Percentiles rank a stretch among this genome's conserved stretches.
Evolutionary conservation across 192 early-diverging fungal genomes (phyloP).

Genomic region (Backusella mclennaniae): DNA sequence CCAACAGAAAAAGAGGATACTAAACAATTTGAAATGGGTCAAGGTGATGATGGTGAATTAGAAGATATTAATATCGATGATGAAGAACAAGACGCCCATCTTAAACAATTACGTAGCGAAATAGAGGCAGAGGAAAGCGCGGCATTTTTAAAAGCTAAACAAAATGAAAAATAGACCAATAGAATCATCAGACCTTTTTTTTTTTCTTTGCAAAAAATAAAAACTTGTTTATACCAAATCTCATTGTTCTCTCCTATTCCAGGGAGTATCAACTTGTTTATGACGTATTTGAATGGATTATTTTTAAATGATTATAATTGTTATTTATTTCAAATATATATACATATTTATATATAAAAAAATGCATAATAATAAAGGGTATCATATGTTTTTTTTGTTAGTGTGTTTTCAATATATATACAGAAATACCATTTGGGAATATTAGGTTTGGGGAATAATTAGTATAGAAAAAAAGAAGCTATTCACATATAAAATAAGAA

Average conservation of each 20-base stretch:
- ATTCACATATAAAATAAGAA: slow-evolving; percentile 4
- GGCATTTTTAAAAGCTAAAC: slow-evolving; percentile 28
- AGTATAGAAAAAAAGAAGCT: neutral
- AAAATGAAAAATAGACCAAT: neutral
- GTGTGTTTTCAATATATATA: neutral
- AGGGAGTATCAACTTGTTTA: neutral
- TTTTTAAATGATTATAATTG: neutral
- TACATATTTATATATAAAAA: slow-evolving; percentile 4
- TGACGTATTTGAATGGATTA: neutral
- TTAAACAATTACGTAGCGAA: slow-evolving; percentile 23
- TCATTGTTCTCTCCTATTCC: neutral
- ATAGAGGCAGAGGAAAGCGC: slow-evolving; percentile 34
- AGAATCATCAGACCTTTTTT: neutral
- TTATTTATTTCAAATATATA: slow-evolving; percentile 1
- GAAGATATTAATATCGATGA: neutral
- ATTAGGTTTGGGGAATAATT: neutral
- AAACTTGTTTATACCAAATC: neutral
- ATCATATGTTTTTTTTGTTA: neutral
- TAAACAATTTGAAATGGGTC: slow-evolving; percentile 29
- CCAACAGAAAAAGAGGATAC: neutral
- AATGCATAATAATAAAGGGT: neutral
- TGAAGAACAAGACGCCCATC: neutral
- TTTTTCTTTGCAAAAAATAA: neutral
- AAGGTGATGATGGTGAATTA: slow-evolving; percentile 32
- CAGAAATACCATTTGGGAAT: neutral